phyloP scores from a whole-genome alignment of 768 basidiomycete genomes.

The Xerocomellus dryophilus region DNA sequence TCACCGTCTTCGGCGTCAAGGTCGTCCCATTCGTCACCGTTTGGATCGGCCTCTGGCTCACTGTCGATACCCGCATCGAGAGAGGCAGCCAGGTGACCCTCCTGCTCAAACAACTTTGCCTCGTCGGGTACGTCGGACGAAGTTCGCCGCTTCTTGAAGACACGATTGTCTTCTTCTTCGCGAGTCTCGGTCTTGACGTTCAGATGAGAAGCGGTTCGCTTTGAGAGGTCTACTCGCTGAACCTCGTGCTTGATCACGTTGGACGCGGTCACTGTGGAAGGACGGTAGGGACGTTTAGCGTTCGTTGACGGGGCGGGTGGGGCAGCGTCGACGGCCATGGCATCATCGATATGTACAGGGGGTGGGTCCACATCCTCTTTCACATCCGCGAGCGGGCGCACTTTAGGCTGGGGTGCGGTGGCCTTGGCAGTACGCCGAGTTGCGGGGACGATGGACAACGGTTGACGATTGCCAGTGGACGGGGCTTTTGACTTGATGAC shows the following conservation, averaged over 20 bases:
- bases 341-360: slow-evolving; percentile 44
- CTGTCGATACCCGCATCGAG: slow-evolving; percentile 42
- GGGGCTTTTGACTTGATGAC: slow-evolving; percentile 51
- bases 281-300: slow-evolving; percentile 25
- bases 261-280: slow-evolving; percentile 21
- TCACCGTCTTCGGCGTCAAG: slow-evolving; percentile 88
- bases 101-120: slow-evolving; percentile 43
- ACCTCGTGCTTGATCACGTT: slow-evolving; percentile 29
- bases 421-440: slow-evolving; percentile 39
- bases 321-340: slow-evolving; percentile 49
- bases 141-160: slow-evolving; percentile 72
- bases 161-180: slow-evolving; percentile 56
- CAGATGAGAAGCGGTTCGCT: slow-evolving; percentile 34
- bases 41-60: slow-evolving; percentile 63
- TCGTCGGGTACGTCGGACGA: slow-evolving; percentile 59
- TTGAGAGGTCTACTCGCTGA: slow-evolving; percentile 26
- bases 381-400: slow-evolving; percentile 28
- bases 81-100: slow-evolving; percentile 35
- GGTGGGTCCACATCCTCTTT: slow-evolving; percentile 24
- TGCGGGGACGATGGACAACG: slow-evolving; percentile 50
- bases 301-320: slow-evolving; percentile 17
- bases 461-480: slow-evolving; percentile 42
- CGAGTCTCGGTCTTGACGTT: slow-evolving; percentile 36
- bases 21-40: slow-evolving; percentile 78
- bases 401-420: slow-evolving; percentile 22